Conservation (phyloP, 495 filamentous ascomycete genomes). For the Parmelia sp. region DNA sequence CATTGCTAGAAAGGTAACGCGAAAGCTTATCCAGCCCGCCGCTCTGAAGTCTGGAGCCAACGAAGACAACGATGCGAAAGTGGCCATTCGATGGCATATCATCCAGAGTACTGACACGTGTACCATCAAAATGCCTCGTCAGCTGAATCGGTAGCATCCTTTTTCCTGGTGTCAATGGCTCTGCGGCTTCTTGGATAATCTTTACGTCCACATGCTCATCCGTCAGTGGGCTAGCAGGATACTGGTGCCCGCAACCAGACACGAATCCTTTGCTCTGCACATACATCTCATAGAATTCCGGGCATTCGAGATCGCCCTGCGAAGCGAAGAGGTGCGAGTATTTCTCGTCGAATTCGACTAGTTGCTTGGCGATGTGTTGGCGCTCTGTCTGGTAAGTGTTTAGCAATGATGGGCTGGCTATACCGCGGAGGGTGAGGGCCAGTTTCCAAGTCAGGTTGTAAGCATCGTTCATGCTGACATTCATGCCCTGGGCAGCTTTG, state of each 20-base stretch:
- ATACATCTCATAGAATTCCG: not conserved
- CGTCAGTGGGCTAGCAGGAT: not conserved
- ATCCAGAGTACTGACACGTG: not conserved
- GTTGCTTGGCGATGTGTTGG: slow-evolving; percentile 59
- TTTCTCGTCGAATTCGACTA: slow-evolving; percentile 63
- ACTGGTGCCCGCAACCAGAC: not conserved
- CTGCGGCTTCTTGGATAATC: not conserved
- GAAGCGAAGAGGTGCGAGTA: slow-evolving; percentile 1
- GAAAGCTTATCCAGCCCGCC: not conserved
- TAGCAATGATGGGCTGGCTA: slow-evolving; percentile 52
- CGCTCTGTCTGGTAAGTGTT: slow-evolving; percentile 68
- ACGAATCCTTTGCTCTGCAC: not conserved
- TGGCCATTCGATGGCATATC: not conserved
- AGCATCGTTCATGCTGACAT: slow-evolving; percentile 74
- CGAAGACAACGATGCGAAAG: not conserved
- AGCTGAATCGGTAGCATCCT: not conserved
- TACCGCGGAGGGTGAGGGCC: slow-evolving; percentile 59
- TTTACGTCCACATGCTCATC: not conserved
- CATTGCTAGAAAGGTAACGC: not conserved
- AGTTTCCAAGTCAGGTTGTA: slow-evolving; percentile 85
- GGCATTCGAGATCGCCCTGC: not conserved
- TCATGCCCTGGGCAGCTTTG: slow-evolving; percentile 84
- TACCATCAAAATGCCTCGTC: not conserved
- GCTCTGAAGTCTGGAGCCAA: not conserved
- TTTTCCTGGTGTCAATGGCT: not conserved